Evolutionary conservation across 768 basidiomycete genomes (phyloP).

Genomic region (Tricholoma sp.): DNA sequence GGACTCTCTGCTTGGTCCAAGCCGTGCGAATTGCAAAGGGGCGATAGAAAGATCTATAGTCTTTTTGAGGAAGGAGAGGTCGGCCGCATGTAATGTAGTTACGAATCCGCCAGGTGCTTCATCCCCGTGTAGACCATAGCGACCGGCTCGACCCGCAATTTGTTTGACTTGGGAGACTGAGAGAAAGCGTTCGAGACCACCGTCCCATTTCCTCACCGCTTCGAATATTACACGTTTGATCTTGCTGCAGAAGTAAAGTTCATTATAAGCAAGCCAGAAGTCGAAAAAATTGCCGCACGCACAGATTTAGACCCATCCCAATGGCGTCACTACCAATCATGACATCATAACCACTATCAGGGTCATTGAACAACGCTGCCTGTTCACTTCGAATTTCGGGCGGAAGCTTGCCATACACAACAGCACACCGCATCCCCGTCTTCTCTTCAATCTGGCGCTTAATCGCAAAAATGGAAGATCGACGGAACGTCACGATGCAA

Average conservation of each 20-base stretch:
- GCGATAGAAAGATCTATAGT: conserved; percentile 50
- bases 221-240: conserved; percentile 51
- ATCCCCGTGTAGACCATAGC: conserved; percentile 62
- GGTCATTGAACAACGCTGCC: conserved; percentile 87
- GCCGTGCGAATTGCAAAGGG: conserved; percentile 46
- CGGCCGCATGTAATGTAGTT: conserved; percentile 61
- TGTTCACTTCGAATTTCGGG: conserved; percentile 91
- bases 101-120: conserved; percentile 55
- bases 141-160: conserved; percentile 91
- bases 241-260: conserved; percentile 49
- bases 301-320: conserved; percentile 98
- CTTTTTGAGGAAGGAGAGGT: conserved; percentile 54
- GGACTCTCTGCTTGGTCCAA: conserved; percentile 24
- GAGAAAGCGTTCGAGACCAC: conserved; percentile 38
- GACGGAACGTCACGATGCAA: conserved; percentile 84
- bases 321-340: conserved; percentile 93
- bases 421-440: conserved; percentile 79
- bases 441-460: conserved; percentile 66
- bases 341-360: conserved; percentile 77
- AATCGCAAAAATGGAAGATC: conserved; percentile 68
- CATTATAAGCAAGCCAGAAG: neutral
- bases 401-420: conserved; percentile 89
- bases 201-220: conserved; percentile 61
- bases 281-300: conserved; percentile 23
- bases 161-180: conserved; percentile 83